Conservation (phyloP, 345 rosid species). For the Excoecaria agallocha region DNA sequence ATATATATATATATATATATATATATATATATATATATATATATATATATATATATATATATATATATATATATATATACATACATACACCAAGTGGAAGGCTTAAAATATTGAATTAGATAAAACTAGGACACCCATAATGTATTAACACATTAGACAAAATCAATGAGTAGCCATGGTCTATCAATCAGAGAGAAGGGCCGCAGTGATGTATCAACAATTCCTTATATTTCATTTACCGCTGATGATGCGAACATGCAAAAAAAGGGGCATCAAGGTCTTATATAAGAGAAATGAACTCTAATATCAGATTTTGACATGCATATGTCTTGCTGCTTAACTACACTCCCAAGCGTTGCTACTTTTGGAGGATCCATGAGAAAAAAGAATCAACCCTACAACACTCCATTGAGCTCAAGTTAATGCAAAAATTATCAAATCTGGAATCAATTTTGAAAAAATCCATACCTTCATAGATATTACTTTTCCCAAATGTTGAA, state of each 20-base stretch:
- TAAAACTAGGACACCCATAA: too few relatives aligned
- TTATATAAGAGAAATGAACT: background rate
- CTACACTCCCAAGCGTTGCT: constrained; percentile 24
- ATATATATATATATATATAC: too few relatives aligned
- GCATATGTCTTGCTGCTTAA: background rate
- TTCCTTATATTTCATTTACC: background rate
- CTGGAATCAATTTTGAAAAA: constrained; percentile 20
- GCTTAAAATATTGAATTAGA: too few relatives aligned
- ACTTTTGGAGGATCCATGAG: constrained; percentile 13
- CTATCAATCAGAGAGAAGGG: background rate
- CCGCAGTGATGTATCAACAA: background rate
- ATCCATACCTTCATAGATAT: constrained; percentile 25
- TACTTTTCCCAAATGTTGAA: constrained; percentile 24
- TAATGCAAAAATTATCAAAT: constrained; percentile 5
- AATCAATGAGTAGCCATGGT: too few relatives aligned
- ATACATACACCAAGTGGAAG: too few relatives aligned
- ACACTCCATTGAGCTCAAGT: constrained; percentile 18
- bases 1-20: too few relatives aligned
- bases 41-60: too few relatives aligned
- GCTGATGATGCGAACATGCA: too few relatives aligned
- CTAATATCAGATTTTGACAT: constrained; percentile 14
- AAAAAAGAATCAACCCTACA: constrained; percentile 23
- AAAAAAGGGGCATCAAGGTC: background rate
- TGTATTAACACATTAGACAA: too few relatives aligned
- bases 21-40: too few relatives aligned